Base-by-base conservation (phyloP, 2,329 filamentous ascomycete species). In the Venturia asperata region DNA sequence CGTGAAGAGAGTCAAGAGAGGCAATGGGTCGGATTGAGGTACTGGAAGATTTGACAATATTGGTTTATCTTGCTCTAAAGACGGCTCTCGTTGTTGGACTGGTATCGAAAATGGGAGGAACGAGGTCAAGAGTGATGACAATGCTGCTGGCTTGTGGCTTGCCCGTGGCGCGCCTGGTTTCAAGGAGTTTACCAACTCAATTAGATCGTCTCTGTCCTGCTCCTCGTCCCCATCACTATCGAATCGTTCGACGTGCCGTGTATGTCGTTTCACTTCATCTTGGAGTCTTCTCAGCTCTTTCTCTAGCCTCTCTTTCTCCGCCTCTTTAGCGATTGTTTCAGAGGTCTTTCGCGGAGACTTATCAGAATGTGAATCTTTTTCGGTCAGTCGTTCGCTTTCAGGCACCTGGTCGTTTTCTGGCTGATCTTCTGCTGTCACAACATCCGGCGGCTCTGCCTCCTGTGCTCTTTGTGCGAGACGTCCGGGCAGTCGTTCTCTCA, bases 1-100 rank as follows among this genome's bases (percentile, higher is more conserved):
- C 0, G 85, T 89, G 70, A 94, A 91, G 10, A 88, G 80, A 58
- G 88, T 83, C 0, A 92, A 79, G 68, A 88, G 91, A 0, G 87
- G 85, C 2, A 89, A 76, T 62, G 88, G 84, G 67, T 92, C 84
- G 0, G 81, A 78, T 1, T 88, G 80, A 0, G 83, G 80, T 76
- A 92, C 80, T 0, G 80, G 80, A 1, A 85, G 82, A 70, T 92
- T 89, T 1, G 87, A 89, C 9, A 82, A 77, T 0, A 82, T 37
- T n/a, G 52, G 13, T 42, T 37, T 62, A 10, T 43, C 27, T 7
- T 65, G 55, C 6, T 21, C 21, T 15, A 52, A 30, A n/a, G 21
- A 69, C 34, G 74, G 68, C 11, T 68, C 66, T 21, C 70, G 68
- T 1, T 69, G 67, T 24, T 73, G 66, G 11, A 68, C 60, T 9